Evolutionary conservation across 2,329 filamentous ascomycete species (phyloP).

Genomic region (Diaporthe sp.): DNA sequence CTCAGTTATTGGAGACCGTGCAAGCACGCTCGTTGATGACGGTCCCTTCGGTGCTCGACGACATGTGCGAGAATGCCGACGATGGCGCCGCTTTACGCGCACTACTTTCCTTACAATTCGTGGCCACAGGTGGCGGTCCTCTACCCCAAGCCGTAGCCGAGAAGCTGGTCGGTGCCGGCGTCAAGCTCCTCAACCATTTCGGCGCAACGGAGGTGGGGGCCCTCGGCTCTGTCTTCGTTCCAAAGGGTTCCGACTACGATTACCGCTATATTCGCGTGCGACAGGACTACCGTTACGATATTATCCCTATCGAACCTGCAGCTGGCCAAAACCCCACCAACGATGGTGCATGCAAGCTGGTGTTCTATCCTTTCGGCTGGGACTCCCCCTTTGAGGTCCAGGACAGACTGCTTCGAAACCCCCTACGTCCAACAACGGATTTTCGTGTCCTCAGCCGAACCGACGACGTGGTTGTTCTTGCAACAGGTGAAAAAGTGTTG

Average conservation of each 20-base stretch:
- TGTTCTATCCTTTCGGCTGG: background rate
- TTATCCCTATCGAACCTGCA: background rate
- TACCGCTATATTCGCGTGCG: background rate
- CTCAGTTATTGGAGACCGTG: background rate
- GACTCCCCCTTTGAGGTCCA: background rate
- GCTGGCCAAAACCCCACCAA: background rate
- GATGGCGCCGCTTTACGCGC: background rate
- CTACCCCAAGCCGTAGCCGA: background rate
- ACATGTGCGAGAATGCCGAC: slow-evolving; percentile 1
- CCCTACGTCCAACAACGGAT: background rate
- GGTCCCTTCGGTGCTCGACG: background rate
- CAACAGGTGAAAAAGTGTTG: background rate
- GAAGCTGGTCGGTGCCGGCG: background rate
- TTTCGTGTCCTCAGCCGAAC: background rate
- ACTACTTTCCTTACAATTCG: background rate
- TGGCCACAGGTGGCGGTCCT: background rate
- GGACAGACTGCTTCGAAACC: background rate
- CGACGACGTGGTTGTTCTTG: background rate
- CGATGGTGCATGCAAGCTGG: background rate
- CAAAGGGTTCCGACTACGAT: background rate
- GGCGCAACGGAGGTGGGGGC: background rate
- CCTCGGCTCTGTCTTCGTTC: background rate
- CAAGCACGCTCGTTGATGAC: background rate
- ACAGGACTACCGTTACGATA: background rate
- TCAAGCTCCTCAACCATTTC: slow-evolving; percentile 3